Base-by-base conservation (phyloP, 768 basidiomycete genomes). In the Boletus fagicola region DNA sequence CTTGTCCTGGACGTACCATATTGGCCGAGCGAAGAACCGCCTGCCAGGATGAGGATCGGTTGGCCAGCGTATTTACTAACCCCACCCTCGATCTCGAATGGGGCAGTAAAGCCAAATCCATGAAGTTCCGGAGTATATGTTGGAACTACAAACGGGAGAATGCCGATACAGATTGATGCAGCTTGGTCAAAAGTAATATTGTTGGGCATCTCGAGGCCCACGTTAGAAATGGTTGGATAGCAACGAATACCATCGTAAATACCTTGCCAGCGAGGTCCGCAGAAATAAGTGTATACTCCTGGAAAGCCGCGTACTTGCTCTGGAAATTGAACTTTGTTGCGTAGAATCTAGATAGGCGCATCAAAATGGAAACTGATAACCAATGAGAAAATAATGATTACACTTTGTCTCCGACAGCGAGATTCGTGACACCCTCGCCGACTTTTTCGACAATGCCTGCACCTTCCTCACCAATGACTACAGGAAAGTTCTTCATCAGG, bases 371-470 rank as follows among this genome's bases (percentile, higher is more conserved):
- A 39, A 39, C 8, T 7, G 16, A 39, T 3, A 8, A 4, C 16
- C 8, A 10, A 18, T n/a, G 8, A 10, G 3, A 39, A 5, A 7
- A 20, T 3, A 4, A 10, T 40, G 39, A 40, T 40, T 11, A 42
- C 42, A 24, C 42, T 24, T 8, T 43, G 30, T 48, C 47, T 13
- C 47, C n/a, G n/a, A 20, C 47, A 31, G 30, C n/a, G 8, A 48
- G 47, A 31, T 48, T 31, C 30, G 30, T 31, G 47, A 31, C 47
- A 4, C n/a, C 68, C 12, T 68, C 58, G n/a, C 73, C 76, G 42
- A 77, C 67, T 39, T 68, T 64, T 33, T 69, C 68, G 22, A 77
- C 70, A 12, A 65, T 63, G 10, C 78, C 77, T 11, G 77, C 72
- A 5, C 62, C 64, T 31, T 79, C 77, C 9, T 56, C 57, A 13